Evolutionary conservation across 129 eudicot species (phyloP), one percentile per base, ranked within the genome.

Genomic region (Apium graveolens): DNA sequence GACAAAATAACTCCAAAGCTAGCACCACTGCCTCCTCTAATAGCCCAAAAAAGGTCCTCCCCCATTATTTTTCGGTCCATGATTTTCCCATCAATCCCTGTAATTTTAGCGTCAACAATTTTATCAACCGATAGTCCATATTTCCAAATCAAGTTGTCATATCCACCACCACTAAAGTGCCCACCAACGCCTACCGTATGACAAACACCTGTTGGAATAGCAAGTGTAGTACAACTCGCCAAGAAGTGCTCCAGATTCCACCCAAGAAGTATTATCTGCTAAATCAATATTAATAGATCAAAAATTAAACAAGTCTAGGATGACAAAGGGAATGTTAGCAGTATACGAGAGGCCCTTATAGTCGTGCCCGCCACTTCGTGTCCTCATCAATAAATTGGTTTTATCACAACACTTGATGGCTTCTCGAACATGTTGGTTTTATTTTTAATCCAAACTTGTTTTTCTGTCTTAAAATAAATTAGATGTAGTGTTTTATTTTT

Each of bases 31-130:
- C 90, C 88, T 2, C 90, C 92, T 0, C 87, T 82, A 32, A 88
- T 85, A 5, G 92, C 89, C 92, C 92, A 88, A 86, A 88, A 88
- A 42, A 89, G 48, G 66, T 86, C 92, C 79, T 86, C 92, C 0
- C 92, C 92, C 92, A 88, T 88, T 3, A 87, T 63, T 72, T 75
- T 49, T 1, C 88, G 81, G 41, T 86, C 51, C 13, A 74, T 48
- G 35, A 86, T 44, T 7, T 27, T 53, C 1, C 92, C 92, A 1
- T 82, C 49, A 16, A 76, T 76, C 44, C 83, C 80, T 12, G 86
- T 48, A 0, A 89, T 37, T 10, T 80, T 57, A 0, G 90, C 90
- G 37, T 89, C 90, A 14, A 89, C 34, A 37, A 89, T 74, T 49
- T 89, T 86, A 80, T 89, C 92, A 18, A 84, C 85, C 0, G 90